Percentiles rank a stretch among this genome's conserved stretches.
Evolutionary conservation across 1,284 basidiomycete species (phyloP).

Genomic region (Thelephora terrestris): DNA sequence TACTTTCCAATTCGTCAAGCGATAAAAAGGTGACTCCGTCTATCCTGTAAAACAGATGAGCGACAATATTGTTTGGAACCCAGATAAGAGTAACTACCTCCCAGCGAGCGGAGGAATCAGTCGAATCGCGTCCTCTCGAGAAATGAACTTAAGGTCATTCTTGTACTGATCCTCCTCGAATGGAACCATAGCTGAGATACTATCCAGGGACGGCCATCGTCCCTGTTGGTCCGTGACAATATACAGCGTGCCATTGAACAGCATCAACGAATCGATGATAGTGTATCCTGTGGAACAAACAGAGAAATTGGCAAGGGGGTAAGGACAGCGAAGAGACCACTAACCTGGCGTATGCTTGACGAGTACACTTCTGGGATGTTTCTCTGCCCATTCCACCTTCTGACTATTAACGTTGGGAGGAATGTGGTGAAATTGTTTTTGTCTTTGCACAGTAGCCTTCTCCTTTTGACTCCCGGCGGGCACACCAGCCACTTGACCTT

Average conservation of each 20-base stretch:
- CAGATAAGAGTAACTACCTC: slow-evolving; percentile 15
- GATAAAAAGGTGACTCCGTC: slow-evolving; percentile 49
- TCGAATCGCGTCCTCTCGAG: slow-evolving; percentile 14
- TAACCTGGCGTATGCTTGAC: slow-evolving; percentile 52
- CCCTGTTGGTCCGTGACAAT: slow-evolving; percentile 49
- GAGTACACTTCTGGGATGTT: slow-evolving; percentile 40
- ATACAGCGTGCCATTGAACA: slow-evolving; percentile 60
- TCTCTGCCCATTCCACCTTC: slow-evolving; percentile 39
- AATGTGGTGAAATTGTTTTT: too few relatives aligned
- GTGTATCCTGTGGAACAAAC: slow-evolving; percentile 52
- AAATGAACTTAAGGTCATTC: slow-evolving; percentile 44
- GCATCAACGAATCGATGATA: slow-evolving; percentile 66
- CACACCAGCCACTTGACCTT: slow-evolving; percentile 40
- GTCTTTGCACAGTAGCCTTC: slow-evolving; percentile 12
- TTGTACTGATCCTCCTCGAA: slow-evolving; percentile 36
- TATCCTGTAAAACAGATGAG: slow-evolving; percentile 26
- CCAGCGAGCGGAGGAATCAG: slow-evolving; percentile 22
- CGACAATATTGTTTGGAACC: neutral
- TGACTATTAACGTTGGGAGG: slow-evolving; percentile 34
- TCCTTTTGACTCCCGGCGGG: neutral
- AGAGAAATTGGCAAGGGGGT: slow-evolving; percentile 3
- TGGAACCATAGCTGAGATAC: slow-evolving; percentile 35
- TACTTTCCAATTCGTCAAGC: slow-evolving; percentile 36
- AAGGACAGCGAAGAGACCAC: slow-evolving; percentile 9
- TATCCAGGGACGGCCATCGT: slow-evolving; percentile 37